Evolutionary conservation across 495 filamentous ascomycete genomes (phyloP), one percentile per base, ranked within the genome.

Genomic region (Neurospora tetrasperma): DNA sequence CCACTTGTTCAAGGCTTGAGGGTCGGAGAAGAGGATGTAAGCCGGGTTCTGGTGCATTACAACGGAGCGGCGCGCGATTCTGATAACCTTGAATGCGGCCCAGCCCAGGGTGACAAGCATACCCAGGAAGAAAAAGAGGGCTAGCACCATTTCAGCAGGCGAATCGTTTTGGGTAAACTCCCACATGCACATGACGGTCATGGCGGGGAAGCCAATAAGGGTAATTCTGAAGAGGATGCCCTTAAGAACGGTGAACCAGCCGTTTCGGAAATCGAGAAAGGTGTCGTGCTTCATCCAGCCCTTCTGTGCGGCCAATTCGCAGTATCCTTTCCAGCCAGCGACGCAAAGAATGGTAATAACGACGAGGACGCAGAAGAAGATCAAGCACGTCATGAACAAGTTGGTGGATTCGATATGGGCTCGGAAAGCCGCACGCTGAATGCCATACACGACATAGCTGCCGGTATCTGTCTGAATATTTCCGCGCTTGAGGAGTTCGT

Each of bases 11-110:
- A 99, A 85, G 43, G 92, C 90, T 71, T 92, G 87, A 16, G 95
- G 94, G 78, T 99, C 96, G 18, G 96, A 97, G 85, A 96, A 99
- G 43, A 99, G 89, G 78, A 98, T 98, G 78, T 97, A 98, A 48
- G 94, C 96, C 27, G 96, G 95, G 83, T 98, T 99, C 81, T 94
- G 94, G 87, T 99, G 96, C 90, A 97, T 93, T 12, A 87, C 83
- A 73, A 97, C 90, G 27, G 95, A 98, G 71, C 93, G 92, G 76
- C 91, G 93, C 20, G 96, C 96, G 71, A 99, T 90, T 44, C 88
- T 87, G 77, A 96, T 91, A 72, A 99, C 95, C 86, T 98, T 98
- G 79, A 89, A 88, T 3, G 93, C 87, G 43, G 94, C 96, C 94
- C 94, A 99, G 69, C 84, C 90, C 18, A 99, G 86, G 18, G 94